phyloP scores from a whole-genome alignment of 129 eudicot genomes.

The Tanacetum coccineum region DNA sequence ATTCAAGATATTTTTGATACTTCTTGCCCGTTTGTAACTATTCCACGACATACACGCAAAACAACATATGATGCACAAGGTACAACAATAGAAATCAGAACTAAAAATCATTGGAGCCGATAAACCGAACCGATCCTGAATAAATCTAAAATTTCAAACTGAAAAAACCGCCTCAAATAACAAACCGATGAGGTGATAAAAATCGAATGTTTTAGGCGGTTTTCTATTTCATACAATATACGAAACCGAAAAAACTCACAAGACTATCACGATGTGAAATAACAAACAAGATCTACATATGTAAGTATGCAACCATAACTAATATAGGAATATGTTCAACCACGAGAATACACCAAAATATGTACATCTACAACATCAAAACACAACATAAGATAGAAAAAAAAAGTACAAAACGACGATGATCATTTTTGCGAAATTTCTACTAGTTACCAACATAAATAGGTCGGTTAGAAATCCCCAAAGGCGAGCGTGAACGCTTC shows the following conservation, averaged over 20 bases:
- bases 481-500: constrained; percentile 62
- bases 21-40: background rate
- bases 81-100: background rate
- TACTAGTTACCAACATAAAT: constrained; percentile 42
- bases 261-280: background rate
- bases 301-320: background rate
- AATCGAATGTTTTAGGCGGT: no score
- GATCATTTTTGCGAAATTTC: background rate
- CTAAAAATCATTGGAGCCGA: no score
- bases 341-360: constrained; percentile 15
- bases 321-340: background rate
- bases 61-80: constrained; percentile 10
- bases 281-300: background rate
- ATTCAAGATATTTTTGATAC: constrained; percentile 16
- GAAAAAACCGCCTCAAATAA: no score
- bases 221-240: no score
- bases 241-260: no score
- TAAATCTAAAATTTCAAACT: no score
- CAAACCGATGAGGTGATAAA: no score
- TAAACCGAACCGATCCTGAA: no score
- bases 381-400: background rate
- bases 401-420: background rate
- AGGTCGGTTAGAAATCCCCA: constrained; percentile 45
- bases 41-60: background rate
- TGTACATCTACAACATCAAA: constrained; percentile 25